Evolutionary conservation across 345 rosid species (phyloP).

Genomic region (Euphorbia peplus): DNA sequence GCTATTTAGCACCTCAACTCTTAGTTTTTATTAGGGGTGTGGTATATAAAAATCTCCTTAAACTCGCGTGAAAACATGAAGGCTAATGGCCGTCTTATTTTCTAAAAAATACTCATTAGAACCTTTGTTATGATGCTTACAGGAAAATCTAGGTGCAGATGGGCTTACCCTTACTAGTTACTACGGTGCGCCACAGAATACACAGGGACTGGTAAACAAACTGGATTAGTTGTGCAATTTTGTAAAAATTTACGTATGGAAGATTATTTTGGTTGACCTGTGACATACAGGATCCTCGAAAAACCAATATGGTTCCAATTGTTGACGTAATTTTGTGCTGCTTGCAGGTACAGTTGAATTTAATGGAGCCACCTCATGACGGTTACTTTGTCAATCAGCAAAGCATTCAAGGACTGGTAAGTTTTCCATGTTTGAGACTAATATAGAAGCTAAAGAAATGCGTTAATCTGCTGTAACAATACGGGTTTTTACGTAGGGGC

Average conservation of each 20-base stretch:
- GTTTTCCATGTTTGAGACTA: conserved; percentile 14
- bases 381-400: conserved; percentile 56
- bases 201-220: conserved; percentile 51
- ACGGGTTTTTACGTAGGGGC: conserved; percentile 41
- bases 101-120: no score
- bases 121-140: conserved; percentile 12
- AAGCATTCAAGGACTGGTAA: conserved; percentile 50
- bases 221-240: neutral
- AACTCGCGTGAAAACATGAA: neutral
- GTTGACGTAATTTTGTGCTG: conserved; percentile 13
- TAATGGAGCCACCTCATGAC: conserved; percentile 71
- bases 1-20: neutral
- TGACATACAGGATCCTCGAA: neutral
- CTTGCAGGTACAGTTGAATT: conserved; percentile 48
- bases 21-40: neutral
- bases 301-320: neutral
- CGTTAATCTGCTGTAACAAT: neutral
- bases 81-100: neutral
- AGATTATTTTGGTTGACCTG: neutral
- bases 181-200: conserved; percentile 48
- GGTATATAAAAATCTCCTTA: no score
- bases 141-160: conserved; percentile 50
- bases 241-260: neutral
- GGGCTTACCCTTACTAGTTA: conserved; percentile 46
- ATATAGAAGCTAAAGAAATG: neutral